Evolutionary conservation across 2,329 filamentous ascomycete genomes (phyloP).

Genomic region (Canariomyces notabilis): DNA sequence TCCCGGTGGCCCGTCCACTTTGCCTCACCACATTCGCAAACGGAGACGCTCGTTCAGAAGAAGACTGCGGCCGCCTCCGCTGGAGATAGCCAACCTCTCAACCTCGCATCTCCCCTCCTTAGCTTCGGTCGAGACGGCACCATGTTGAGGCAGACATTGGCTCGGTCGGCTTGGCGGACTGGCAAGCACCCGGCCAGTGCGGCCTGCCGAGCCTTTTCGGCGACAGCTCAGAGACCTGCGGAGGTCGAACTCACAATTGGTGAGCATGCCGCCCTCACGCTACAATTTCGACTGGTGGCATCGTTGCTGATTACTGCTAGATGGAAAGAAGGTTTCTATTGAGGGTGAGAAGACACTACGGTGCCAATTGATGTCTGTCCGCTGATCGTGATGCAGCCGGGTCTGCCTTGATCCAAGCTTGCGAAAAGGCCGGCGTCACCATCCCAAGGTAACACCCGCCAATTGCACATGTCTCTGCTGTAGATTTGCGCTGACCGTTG

Average conservation of each 20-base stretch:
- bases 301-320: conserved; percentile 40
- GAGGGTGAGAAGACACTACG: conserved; percentile 41
- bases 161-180: conserved; percentile 64
- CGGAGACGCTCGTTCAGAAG: conserved; percentile 4
- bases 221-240: conserved; percentile 70
- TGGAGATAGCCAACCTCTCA: conserved; percentile 20
- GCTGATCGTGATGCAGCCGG: conserved; percentile 60
- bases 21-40: conserved; percentile 10
- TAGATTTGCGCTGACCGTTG: conserved; percentile 30
- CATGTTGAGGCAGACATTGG: conserved; percentile 65
- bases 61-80: conserved; percentile 20
- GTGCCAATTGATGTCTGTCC: conserved; percentile 17
- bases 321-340: conserved; percentile 97
- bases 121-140: conserved; percentile 53
- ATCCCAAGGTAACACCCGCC: conserved; percentile 65
- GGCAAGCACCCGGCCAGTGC: conserved; percentile 49
- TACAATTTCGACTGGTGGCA: conserved; percentile 26
- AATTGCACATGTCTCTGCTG: neutral
- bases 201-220: conserved; percentile 75
- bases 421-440: conserved; percentile 91
- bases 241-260: conserved; percentile 97
- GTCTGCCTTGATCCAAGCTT: conserved; percentile 96
- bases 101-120: conserved; percentile 28
- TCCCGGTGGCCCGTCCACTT: conserved; percentile 15
- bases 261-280: conserved; percentile 39